These are phyloP conservation scores for Castanea crenata DNA, from an alignment of 306 rosid genomes.

Conservation along the genomic window DNA sequence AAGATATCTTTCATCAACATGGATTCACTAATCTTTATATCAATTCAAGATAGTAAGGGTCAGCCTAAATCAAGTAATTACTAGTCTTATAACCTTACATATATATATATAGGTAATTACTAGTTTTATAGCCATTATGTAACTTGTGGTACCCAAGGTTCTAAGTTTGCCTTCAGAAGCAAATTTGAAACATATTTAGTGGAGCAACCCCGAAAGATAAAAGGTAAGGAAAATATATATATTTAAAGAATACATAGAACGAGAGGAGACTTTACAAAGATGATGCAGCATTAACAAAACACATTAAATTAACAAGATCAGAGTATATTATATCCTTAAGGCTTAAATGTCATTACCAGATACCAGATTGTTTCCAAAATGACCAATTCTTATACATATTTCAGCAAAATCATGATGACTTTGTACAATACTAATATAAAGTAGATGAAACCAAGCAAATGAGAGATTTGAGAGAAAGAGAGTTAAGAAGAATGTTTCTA, in stretches of 20 bases:
- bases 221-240: neutral
- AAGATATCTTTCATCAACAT: too few relatives aligned
- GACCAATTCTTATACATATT: neutral
- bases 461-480: neutral
- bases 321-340: too few relatives aligned
- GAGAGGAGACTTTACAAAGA: neutral
- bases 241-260: neutral
- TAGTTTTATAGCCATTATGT: neutral
- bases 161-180: neutral
- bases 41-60: too few relatives aligned
- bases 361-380: too few relatives aligned
- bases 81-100: too few relatives aligned
- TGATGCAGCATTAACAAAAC: neutral
- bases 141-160: neutral
- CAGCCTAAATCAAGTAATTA: neutral
- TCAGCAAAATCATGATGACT: neutral
- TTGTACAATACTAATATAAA: neutral
- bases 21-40: too few relatives aligned
- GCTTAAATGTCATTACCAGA: too few relatives aligned
- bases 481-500: neutral
- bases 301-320: neutral
- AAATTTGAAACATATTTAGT: neutral
- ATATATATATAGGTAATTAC: too few relatives aligned
- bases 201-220: neutral
- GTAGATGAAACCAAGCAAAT: neutral